phyloP scores from a whole-genome alignment of 2,329 filamentous ascomycete genomes.

The Alternaria atra region DNA sequence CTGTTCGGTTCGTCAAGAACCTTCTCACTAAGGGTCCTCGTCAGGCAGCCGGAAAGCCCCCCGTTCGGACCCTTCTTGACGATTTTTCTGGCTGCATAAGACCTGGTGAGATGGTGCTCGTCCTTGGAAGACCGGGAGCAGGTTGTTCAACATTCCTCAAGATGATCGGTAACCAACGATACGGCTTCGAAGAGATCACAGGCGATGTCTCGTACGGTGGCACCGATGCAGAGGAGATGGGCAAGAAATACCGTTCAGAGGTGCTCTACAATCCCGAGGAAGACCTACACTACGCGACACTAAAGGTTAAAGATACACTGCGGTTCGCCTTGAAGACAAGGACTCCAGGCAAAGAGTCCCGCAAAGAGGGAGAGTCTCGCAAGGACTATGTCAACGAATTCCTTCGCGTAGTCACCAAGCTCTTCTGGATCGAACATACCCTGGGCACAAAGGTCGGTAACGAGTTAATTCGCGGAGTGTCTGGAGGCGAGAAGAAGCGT shows the following conservation, averaged over 20 bases:
- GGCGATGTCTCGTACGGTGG: slow-evolving; percentile 67
- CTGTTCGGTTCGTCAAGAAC: slow-evolving; percentile 64
- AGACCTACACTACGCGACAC: slow-evolving; percentile 79
- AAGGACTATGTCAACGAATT: slow-evolving; percentile 69
- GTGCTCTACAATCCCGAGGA: slow-evolving; percentile 80
- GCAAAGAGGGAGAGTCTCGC: slow-evolving; percentile 69
- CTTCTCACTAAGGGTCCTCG: slow-evolving; percentile 55
- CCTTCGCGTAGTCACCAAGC: slow-evolving; percentile 72
- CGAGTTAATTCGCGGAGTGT: slow-evolving; percentile 72
- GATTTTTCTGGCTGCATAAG: slow-evolving; percentile 73
- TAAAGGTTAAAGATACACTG: slow-evolving; percentile 78
- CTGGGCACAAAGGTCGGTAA: slow-evolving; percentile 78
- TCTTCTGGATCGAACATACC: slow-evolving; percentile 77
- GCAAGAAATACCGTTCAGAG: slow-evolving; percentile 69
- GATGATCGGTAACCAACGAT: slow-evolving; percentile 70
- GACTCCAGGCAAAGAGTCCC: slow-evolving; percentile 69
- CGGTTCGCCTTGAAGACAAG: slow-evolving; percentile 75
- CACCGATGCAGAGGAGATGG: slow-evolving; percentile 61
- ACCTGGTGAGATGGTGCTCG: slow-evolving; percentile 76
- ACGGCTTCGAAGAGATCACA: slow-evolving; percentile 65
- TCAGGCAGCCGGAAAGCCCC: slow-evolving; percentile 58
- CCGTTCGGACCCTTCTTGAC: slow-evolving; percentile 71
- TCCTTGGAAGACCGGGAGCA: slow-evolving; percentile 70
- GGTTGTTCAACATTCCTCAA: slow-evolving; percentile 78
- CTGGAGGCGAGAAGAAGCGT: slow-evolving; percentile 60